Conservation (phyloP, 345 rosid genomes). For the Linum usitatissimum region DNA sequence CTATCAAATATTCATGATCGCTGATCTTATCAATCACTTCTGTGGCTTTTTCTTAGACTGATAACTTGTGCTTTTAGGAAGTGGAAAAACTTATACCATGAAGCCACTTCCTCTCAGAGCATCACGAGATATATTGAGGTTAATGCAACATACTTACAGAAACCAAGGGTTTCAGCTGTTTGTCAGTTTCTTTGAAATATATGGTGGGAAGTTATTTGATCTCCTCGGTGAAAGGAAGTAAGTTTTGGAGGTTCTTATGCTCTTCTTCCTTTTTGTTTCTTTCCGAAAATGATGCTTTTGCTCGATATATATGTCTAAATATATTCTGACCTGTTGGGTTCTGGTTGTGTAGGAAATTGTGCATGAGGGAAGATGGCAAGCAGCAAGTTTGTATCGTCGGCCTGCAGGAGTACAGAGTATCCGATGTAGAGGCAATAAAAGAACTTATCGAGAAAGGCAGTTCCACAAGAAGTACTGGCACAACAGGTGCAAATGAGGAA, state of each 20-base stretch:
- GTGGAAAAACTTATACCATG: constrained; percentile 97
- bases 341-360: constrained; percentile 51
- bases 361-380: constrained; percentile 98
- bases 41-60: constrained; percentile 7
- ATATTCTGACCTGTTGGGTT: constrained; percentile 11
- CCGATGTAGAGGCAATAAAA: constrained; percentile 87
- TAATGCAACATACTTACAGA: constrained; percentile 92
- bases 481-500: constrained; percentile 98
- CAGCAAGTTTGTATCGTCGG: constrained; percentile 98
- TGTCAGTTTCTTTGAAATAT: constrained; percentile 91
- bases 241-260: constrained; percentile 22
- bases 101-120: constrained; percentile 94
- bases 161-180: constrained; percentile 90
- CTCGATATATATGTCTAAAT: background rate
- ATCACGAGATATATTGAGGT: constrained; percentile 82
- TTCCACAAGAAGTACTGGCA: constrained; percentile 88
- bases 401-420: constrained; percentile 83
- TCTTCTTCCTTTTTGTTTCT: constrained; percentile 4
- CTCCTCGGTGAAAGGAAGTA: constrained; percentile 92
- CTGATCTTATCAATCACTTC: background rate
- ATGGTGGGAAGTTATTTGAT: constrained; percentile 91
- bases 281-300: background rate
- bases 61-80: constrained; percentile 39
- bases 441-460: constrained; percentile 93
- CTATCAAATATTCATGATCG: background rate